phyloP scores from a whole-genome alignment of 1,284 basidiomycete species.

The Tilletia setariae region DNA sequence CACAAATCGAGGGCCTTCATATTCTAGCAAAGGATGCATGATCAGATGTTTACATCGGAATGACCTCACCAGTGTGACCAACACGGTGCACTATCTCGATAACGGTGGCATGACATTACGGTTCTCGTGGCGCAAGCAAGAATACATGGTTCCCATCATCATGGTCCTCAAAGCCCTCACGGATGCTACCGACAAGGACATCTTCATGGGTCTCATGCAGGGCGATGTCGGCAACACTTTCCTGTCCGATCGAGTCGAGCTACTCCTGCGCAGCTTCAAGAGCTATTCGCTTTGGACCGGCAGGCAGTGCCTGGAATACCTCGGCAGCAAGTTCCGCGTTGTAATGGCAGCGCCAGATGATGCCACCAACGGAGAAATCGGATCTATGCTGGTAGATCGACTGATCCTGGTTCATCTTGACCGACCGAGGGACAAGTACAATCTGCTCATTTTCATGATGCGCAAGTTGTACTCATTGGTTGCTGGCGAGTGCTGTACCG shows the following conservation, averaged over 20 bases:
- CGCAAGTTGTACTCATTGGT: slow-evolving; percentile 92
- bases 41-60: slow-evolving; percentile 78
- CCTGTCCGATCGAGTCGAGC: slow-evolving; percentile 92
- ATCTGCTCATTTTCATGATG: slow-evolving; percentile 96
- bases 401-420: slow-evolving; percentile 87
- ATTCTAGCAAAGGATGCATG: slow-evolving; percentile 89
- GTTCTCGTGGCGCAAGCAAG: slow-evolving; percentile 96
- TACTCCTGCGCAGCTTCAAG: slow-evolving; percentile 90
- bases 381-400: slow-evolving; percentile 78
- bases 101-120: slow-evolving; percentile 93
- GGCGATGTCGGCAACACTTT: slow-evolving; percentile 97
- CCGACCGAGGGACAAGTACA: slow-evolving; percentile 88
- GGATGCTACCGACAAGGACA: slow-evolving; percentile 87
- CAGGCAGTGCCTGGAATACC: slow-evolving; percentile 88
- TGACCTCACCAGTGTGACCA: slow-evolving; percentile 63
- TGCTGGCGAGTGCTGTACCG: slow-evolving; percentile 82
- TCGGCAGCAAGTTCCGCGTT: slow-evolving; percentile 97
- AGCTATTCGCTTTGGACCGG: slow-evolving; percentile 79
- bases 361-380: slow-evolving; percentile 79
- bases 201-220: slow-evolving; percentile 96
- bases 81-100: slow-evolving; percentile 92
- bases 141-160: slow-evolving; percentile 98
- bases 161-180: slow-evolving; percentile 92
- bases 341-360: slow-evolving; percentile 89
- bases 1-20: slow-evolving; percentile 85